Evolutionary conservation across 306 rosid genomes (phyloP), one percentile per base, ranked within the genome.

Genomic region (Sophora flavescens): DNA sequence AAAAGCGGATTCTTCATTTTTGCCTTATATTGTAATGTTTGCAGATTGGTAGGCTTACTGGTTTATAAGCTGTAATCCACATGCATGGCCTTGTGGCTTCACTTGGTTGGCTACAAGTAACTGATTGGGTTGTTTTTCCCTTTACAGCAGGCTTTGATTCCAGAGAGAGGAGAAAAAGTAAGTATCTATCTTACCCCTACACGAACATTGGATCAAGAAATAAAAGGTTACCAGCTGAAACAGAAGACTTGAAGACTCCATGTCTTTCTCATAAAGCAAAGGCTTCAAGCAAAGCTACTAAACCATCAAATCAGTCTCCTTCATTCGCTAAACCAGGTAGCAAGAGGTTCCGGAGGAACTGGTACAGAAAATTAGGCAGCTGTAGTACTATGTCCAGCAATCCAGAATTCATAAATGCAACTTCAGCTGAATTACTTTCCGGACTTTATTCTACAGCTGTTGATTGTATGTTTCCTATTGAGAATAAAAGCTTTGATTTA

Each of bases 161-260:
- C 1, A 82, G 97, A 74, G 92, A 75, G 72, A 78, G 99, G 85
- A 92, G 84, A 78, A 91, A 85, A 81, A 96, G 97, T 64, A 89
- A 87, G 87, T 96, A 91, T 80, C 79, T 96, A 75, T 91, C 97
- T 78, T 91, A 77, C 72, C 99, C 96, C 5, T 92, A 89, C 66
- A 58, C 89, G 69, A 87, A 88, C 83, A 74, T 72, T 81, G 87
- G 60, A 82, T 64, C 54, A 78, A 85, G 44, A 72, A 77, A 58
- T 64, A 87, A 83, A 52, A 81, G 64, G 57, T 63, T 66, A 57
- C 82, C 77, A 16, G 74, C 58, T 15, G 89, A 77, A 84, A 73
- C 70, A 56, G 85, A 80, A 35, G 84, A 78, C 14, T 53, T 72
- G 8, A 75, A 7, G 69, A 77, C 78, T 74, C 70, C 69, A 3